Base-by-base conservation (phyloP, 768 basidiomycete species). In the Boletus speciosus region DNA sequence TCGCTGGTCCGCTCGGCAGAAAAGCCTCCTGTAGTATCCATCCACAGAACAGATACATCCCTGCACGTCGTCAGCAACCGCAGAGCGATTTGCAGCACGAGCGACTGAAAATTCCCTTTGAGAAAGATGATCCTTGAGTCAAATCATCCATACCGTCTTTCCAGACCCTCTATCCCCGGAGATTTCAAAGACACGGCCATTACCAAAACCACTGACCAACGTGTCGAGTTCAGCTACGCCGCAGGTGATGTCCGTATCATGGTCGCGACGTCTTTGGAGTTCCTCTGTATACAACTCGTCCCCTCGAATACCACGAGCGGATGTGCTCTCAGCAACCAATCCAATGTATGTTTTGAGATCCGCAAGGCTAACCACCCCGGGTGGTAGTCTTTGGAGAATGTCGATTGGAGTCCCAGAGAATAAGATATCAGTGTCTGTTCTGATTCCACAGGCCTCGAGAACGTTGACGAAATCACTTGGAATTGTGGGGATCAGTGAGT, bases 21-120 rank as follows among this genome's bases (percentile, higher is more conserved):
- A 64, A 90, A 88, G 56, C 81, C 81, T 1, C 88, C 86, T 0
- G 76, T 77, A 10, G 84, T 85, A 61, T 92, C 89, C 43, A 92
- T 77, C 90, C 90, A 92, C 6, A 82, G 63, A 1, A 76, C 81
- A 47, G 65, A 73, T 3, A 74, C 66, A n/a, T 74, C 59, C 19
- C 57, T 52, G 49, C 73, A 46, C 16, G 64, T 54, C 3, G 70
- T 65, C 5, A 91, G 77, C 61, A 83, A 76, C 19, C 77, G 75
- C 21, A 88, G 68, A 37, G 80, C 74, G 15, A 86, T 67, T 49
- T 88, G 83, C 35, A 86, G 65, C 1, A 80, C 82, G 6, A 92
- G 71, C 14, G 76, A 73, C 90, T 90, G 61, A n/a, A 19, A 19
- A 45, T 42, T 19, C 21, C n/a, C 42, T 12, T 49, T 52, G 57